A percentile compares a stretch with the other conserved stretches of the same genome.
Conservation (phyloP, 2,329 filamentous ascomycete species). For the Colletotrichum phormii region DNA sequence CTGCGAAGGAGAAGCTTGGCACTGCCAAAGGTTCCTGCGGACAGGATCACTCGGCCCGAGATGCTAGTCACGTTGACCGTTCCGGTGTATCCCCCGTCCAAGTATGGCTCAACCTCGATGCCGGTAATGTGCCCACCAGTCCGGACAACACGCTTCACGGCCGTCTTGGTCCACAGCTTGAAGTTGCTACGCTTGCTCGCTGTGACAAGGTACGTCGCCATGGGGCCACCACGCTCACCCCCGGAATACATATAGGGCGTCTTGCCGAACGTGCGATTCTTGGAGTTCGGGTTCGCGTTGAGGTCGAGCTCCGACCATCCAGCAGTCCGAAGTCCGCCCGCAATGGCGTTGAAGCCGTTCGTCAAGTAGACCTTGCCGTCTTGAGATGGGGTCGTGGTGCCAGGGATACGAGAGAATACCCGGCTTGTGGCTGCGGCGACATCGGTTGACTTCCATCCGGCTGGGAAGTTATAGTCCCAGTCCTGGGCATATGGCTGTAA, state of each 20-base stretch:
- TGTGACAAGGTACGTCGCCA: slow-evolving; percentile 77
- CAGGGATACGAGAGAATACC: slow-evolving; percentile 77
- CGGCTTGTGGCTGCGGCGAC: slow-evolving; percentile 68
- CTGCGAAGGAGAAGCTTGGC: slow-evolving; percentile 76
- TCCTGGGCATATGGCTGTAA: slow-evolving; percentile 68
- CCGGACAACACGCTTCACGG: slow-evolving; percentile 75
- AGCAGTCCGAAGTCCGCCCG: slow-evolving; percentile 66
- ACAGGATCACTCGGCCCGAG: slow-evolving; percentile 74
- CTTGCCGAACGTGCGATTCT: slow-evolving; percentile 74
- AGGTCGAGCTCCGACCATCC: slow-evolving; percentile 74
- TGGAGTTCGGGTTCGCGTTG: slow-evolving; percentile 69
- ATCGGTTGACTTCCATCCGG: slow-evolving; percentile 76
- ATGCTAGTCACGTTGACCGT: slow-evolving; percentile 68
- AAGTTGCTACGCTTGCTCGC: slow-evolving; percentile 73
- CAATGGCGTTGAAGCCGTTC: slow-evolving; percentile 72
- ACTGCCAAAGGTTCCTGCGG: slow-evolving; percentile 77
- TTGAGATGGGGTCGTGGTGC: slow-evolving; percentile 73
- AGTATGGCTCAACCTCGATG: slow-evolving; percentile 71
- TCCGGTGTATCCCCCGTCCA: slow-evolving; percentile 66
- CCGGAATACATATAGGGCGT: slow-evolving; percentile 75
- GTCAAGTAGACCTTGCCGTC: slow-evolving; percentile 77
- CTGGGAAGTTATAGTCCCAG: slow-evolving; percentile 79
- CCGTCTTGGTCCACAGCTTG: slow-evolving; percentile 73
- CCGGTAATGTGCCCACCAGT: slow-evolving; percentile 72
- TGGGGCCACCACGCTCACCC: slow-evolving; percentile 75